Base-by-base conservation (phyloP, 306 rosid genomes). In the cucumber (Cucumis sativus) region DNA sequence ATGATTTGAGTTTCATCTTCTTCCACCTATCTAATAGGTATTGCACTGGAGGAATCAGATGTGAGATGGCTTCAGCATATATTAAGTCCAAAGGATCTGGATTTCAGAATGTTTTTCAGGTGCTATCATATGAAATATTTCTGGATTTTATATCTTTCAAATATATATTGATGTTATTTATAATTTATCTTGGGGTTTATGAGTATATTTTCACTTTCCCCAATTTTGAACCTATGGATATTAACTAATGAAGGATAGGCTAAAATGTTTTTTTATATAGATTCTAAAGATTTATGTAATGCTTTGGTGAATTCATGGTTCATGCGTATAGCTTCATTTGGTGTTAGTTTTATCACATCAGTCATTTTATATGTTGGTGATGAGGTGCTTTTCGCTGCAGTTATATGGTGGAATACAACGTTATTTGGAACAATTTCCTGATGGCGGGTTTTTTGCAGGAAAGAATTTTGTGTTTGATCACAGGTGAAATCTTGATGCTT, bases 1-100 rank as follows among this genome's bases (percentile, higher is more conserved):
- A 45, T 23, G 59, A 5, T 8, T 16, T 23, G 23, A 14, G 25
- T 70, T 71, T 71, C 76, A 71, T 23, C 76, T 35, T 71, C 55
- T 71, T 51, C 82, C 5, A 33, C 37, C 81, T 83, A 10, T 74
- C 33, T 80, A 68, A 71, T 79, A 95, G 98, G 97, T 92, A 95
- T 72, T 95, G 98, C 89, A 95, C 97, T 18, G 97, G 98, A 41
- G 98, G 98, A 83, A 92, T 92, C 79, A 85, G 98, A 82, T 89
- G 96, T 69, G 97, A 95, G 85, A 95, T 95, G 97, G 98, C 98
- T 77, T 95, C 98, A 1, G 98, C 98, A 25, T 95, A 92, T 86
- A 84, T 95, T 37, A 90, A 75, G 89, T 92, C 96, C 40, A 92
- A 95, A 81, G 98, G 98, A 81, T 83, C 88, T 81, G 98, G 92